Base-by-base conservation (phyloP, 2,329 filamentous ascomycete species). In the Ophiostoma novo-ulmi region DNA sequence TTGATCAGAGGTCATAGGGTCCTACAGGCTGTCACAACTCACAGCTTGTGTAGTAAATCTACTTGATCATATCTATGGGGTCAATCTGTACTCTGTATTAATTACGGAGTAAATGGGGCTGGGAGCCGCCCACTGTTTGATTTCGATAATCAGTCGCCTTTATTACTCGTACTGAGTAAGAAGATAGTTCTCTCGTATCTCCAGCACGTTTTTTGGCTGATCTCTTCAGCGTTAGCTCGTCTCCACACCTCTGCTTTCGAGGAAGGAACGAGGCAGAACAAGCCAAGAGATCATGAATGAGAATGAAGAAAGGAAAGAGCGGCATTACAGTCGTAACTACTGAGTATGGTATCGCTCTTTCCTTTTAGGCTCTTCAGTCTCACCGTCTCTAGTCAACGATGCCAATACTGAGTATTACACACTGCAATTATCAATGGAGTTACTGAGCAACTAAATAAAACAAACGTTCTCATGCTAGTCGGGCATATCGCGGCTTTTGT, bases 171-270 rank as follows among this genome's bases (percentile, higher is more conserved):
- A 31, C 3, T 31, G 2, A 31, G 31, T 31, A 31, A 31, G 26
- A 31, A 31, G 31, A 31, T 31, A 31, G 31, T 31, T 31, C 2
- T 31, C 41, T 44, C 41, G 41, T 44, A 44, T 44, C n/a, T 22
- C 36, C 36, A 39, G 63, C 63, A 65, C 63, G 63, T 64, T 65
- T 38, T 65, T 39, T 65, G 63, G 63, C 63, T 39, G 63, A 65
- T 65, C 63, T 65, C 63, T 39, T 41, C 63, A 65, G 58, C 58
- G 58, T 22, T 63, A 36, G 58, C 6, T 6, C 6, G 31, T 20
- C 58, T 63, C 58, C 58, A 63, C 58, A 63, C 22, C 26, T 10
- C 58, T 63, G 26, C 44, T 48, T 63, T 63, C 26, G 31, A 17
- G 58, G 5, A 63, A 17, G 52, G 52, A 63, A 22, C 14, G 63